Evolutionary conservation across 306 rosid species (phyloP).

Genomic region (Arachis hypogaea): DNA sequence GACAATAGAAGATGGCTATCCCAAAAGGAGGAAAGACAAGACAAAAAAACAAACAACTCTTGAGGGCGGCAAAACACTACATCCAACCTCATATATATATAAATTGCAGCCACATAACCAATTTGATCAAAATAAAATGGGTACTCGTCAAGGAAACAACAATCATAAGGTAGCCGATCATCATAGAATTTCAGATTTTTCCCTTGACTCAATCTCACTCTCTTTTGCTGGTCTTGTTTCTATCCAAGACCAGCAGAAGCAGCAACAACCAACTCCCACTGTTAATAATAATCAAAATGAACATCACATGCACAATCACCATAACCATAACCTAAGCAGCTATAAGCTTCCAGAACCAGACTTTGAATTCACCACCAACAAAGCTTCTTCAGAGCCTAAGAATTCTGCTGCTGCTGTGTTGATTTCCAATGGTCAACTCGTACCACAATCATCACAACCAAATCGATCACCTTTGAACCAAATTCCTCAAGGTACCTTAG

Average conservation of each 20-base stretch:
- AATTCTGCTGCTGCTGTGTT: constrained; percentile 47
- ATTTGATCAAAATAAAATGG: constrained; percentile 43
- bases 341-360: constrained; percentile 38
- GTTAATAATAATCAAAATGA: background rate
- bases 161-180: constrained; percentile 14
- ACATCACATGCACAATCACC: background rate
- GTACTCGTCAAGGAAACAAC: constrained; percentile 37
- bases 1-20: background rate
- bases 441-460: constrained; percentile 44
- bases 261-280: constrained; percentile 24
- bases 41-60: background rate
- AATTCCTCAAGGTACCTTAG: constrained; percentile 27
- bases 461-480: constrained; percentile 14
- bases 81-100: constrained; percentile 27
- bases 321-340: constrained; percentile 7
- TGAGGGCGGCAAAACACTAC: background rate
- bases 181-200: constrained; percentile 37
- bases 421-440: constrained; percentile 49
- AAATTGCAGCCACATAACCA: constrained; percentile 13
- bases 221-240: constrained; percentile 68
- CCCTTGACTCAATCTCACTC: constrained; percentile 64
- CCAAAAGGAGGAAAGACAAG: background rate
- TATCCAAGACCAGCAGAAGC: constrained; percentile 52
- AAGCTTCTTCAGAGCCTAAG: constrained; percentile 36
- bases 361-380: constrained; percentile 46